Percentiles rank a stretch among this genome's conserved stretches.
These are phyloP conservation scores for Talaromyces sp. DNA, from an alignment of 2,329 filamentous ascomycete species.

Conservation along the genomic window DNA sequence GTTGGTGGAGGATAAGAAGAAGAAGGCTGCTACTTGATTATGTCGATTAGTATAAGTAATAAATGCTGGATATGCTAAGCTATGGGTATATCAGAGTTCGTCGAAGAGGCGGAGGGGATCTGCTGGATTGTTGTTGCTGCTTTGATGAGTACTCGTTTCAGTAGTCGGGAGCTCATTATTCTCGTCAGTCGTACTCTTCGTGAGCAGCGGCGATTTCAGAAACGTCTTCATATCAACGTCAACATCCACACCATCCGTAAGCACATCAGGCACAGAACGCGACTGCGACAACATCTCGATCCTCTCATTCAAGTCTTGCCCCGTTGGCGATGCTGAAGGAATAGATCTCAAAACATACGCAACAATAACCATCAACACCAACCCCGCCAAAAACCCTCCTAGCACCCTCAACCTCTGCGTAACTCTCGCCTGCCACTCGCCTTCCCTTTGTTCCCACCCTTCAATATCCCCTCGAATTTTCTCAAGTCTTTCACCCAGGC, in stretches of 20 bases:
- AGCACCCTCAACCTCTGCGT: conserved; percentile 39
- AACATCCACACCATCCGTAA: neutral
- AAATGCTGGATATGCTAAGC: neutral
- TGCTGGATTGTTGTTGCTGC: neutral
- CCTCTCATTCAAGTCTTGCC: conserved; percentile 1
- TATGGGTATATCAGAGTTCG: conserved; percentile 11
- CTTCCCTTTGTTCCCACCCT: conserved; percentile 42
- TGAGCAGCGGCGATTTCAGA: neutral
- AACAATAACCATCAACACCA: conserved; percentile 29
- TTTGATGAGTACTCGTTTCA: neutral
- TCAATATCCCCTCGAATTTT: conserved; percentile 38
- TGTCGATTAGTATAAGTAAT: neutral
- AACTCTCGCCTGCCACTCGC: conserved; percentile 40
- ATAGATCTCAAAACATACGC: conserved; percentile 25
- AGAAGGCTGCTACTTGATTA: conserved; percentile 40
- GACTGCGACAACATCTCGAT: conserved; percentile 3
- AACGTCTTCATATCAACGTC: conserved; percentile 2
- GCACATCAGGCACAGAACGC: neutral
- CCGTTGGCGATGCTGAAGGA: conserved; percentile 5
- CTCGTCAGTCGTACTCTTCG: neutral
- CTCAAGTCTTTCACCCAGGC: conserved; percentile 38
- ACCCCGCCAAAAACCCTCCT: conserved; percentile 30
- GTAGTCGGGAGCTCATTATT: neutral
- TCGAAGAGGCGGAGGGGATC: conserved; percentile 16
- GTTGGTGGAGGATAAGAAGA: conserved; percentile 91